A percentile compares a stretch with the other conserved stretches of the same genome.
Conservation (phyloP, 768 basidiomycete species). For the Myochromella boudieri region DNA sequence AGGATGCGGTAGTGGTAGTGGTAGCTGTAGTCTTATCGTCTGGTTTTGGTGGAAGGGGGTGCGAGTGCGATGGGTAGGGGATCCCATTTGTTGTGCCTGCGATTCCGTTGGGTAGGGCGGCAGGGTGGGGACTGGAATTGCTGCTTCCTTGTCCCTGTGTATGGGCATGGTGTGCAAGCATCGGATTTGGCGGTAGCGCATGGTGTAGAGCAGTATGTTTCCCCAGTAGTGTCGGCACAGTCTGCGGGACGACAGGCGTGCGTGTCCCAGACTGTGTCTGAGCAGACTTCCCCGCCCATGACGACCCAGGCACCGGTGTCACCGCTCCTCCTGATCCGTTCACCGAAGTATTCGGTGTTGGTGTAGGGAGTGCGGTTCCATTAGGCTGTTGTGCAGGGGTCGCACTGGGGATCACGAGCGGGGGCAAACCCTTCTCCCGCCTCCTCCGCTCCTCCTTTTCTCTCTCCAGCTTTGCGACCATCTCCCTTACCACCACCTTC, state of each 20-base stretch:
- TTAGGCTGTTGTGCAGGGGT: no score
- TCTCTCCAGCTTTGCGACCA: conserved; percentile 56
- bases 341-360: conserved; percentile 1
- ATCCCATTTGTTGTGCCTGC: neutral
- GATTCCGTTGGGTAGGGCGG: neutral
- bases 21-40: neutral
- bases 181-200: conserved; percentile 16
- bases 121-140: neutral
- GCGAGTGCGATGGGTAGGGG: neutral
- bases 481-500: conserved; percentile 64
- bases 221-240: neutral
- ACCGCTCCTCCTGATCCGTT: neutral
- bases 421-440: conserved; percentile 24
- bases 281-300: neutral
- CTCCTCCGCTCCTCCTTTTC: conserved; percentile 43
- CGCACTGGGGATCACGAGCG: neutral
- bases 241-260: neutral
- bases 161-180: conserved; percentile 1
- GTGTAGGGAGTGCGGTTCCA: no score
- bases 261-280: neutral
- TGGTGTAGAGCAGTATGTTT: conserved; percentile 7
- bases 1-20: no score
- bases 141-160: neutral
- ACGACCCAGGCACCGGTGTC: neutral
- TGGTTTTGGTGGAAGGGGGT: conserved; percentile 15